Base-by-base conservation (phyloP, 164 flowering plant species). In the Sextonia rubra region DNA sequence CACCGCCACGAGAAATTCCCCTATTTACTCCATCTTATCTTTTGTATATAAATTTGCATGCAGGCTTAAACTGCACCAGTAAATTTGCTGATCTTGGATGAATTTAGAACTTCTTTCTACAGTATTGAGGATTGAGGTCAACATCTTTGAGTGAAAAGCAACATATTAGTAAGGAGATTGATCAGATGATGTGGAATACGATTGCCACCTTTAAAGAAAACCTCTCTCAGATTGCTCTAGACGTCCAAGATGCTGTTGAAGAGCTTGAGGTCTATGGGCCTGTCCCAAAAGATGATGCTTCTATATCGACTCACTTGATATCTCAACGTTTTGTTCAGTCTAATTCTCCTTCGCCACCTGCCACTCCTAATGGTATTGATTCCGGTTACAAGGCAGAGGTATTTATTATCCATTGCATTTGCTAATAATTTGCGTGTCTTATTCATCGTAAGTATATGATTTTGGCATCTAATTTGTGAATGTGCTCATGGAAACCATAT, bases 201-300 rank as follows among this genome's bases (percentile, higher is more conserved):
- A 77, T 82, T 1, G 97, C 91, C 4, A 89, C 87, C 84, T 80
- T 88, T 81, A 96, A 92, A 74, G 98, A 91, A 71, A 96, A 86
- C 77, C 81, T 96, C 66, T 83, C 89, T 69, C 93, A 89, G 83
- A 89, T 96, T 69, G 95, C 91, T 0, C 88, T 86, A 24, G 99
- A 90, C 48, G 98, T 96, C 24, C 95, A 93, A 69, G 90, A 85
- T 20, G 91, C 82, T 1, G 89, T 83, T 17, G 90, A 86, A n/a
- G 87, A 82, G 81, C 82, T 89, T 49, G 83, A 80, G 78, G 83
- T 83, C 80, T 75, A 83, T 64, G 84, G 76, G 75, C 74, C 83
- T 12, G 72, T 64, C 25, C 12, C 81, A 48, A 82, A 47, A 64
- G 76, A 80, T 22, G 85, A 79, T 65, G 76, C 82, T 9, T 74